phyloP scores from a whole-genome alignment of 2,329 filamentous ascomycete genomes.

The Zalaria obscura region DNA sequence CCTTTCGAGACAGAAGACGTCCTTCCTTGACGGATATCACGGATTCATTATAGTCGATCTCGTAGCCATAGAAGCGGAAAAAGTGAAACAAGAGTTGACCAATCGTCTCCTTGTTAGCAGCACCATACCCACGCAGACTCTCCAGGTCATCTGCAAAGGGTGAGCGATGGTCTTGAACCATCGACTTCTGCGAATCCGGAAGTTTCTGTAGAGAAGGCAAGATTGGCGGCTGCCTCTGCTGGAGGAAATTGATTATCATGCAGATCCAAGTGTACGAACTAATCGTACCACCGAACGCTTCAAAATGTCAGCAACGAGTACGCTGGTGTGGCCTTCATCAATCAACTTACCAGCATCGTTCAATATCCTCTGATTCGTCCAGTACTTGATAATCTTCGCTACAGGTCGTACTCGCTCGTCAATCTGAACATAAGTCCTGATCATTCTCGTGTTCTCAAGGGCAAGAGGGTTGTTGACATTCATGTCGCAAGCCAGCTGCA shows the following conservation, averaged over 20 bases:
- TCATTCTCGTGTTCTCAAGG: slow-evolving; percentile 93
- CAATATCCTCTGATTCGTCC: slow-evolving; percentile 82
- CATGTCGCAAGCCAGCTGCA: slow-evolving; percentile 85
- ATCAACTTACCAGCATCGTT: slow-evolving; percentile 81
- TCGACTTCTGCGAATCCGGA: slow-evolving; percentile 45
- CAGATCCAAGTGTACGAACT: slow-evolving; percentile 99
- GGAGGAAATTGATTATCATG: slow-evolving; percentile 90
- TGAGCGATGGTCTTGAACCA: slow-evolving; percentile 51
- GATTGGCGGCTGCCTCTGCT: slow-evolving; percentile 71
- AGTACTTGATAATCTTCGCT: slow-evolving; percentile 95
- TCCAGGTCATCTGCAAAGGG: slow-evolving; percentile 80
- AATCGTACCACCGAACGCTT: slow-evolving; percentile 82
- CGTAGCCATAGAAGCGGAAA: slow-evolving; percentile 87
- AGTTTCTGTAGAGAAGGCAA: slow-evolving; percentile 74
- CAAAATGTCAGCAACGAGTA: slow-evolving; percentile 1
- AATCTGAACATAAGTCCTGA: slow-evolving; percentile 88
- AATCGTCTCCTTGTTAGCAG: slow-evolving; percentile 65
- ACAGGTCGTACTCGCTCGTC: slow-evolving; percentile 81
- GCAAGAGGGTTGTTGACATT: slow-evolving; percentile 97
- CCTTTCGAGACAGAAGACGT: slow-evolving; percentile 61
- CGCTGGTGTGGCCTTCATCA: slow-evolving; percentile 1
- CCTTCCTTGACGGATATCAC: slow-evolving; percentile 79
- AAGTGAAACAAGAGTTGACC: slow-evolving; percentile 89
- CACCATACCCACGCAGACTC: slow-evolving; percentile 58
- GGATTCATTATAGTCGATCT: slow-evolving; percentile 75